Base-by-base conservation (phyloP, 305 asterid genomes). In the Fraxinus albicans region DNA sequence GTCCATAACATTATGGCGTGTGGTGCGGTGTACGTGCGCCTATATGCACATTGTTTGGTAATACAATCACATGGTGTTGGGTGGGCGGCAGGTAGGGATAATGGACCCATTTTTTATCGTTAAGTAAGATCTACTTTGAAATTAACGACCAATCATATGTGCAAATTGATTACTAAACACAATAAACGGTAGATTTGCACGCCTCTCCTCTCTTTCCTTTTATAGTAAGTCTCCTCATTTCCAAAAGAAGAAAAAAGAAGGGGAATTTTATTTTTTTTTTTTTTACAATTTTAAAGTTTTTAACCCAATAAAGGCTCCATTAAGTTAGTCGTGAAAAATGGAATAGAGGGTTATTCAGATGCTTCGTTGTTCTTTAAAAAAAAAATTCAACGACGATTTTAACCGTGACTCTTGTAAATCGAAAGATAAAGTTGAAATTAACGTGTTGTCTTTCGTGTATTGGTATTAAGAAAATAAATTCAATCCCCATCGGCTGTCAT, bases 11-110 rank as follows among this genome's bases (percentile, higher is more conserved):
- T 2, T 44, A 44, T 44, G 53, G 53, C 53, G 53, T 10, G 3
- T 10, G 53, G 53, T 13, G 17, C 4, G 17, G 53, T 44, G 53
- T 44, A 44, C 55, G 55, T 44, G 55, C 55, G 55, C 6, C 55
- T 12, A 12, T n/a, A 12, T 13, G 55, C n/a, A 12, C 15, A 44
- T 44, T 23, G 73, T 65, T 65, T 2, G 53, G 76, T 86, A n/a
- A 79, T 33, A 44, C 19, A 55, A 47, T 86, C 91, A 90, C 93
- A 87, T 87, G 93, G 76, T 60, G 86, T 76, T 47, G 67, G 84
- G 79, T 36, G 31, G 42, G 35, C 31, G 73, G 84, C 88, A 87
- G 90, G 90, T 88, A 33, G 81, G 83, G 53, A 58, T 81, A 76
- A 44, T 80, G 77, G 85, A 74, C 88, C 86, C 53, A 75, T 47